Evolutionary conservation across 768 basidiomycete species (phyloP).

Genomic region (Wakefieldia striispora): DNA sequence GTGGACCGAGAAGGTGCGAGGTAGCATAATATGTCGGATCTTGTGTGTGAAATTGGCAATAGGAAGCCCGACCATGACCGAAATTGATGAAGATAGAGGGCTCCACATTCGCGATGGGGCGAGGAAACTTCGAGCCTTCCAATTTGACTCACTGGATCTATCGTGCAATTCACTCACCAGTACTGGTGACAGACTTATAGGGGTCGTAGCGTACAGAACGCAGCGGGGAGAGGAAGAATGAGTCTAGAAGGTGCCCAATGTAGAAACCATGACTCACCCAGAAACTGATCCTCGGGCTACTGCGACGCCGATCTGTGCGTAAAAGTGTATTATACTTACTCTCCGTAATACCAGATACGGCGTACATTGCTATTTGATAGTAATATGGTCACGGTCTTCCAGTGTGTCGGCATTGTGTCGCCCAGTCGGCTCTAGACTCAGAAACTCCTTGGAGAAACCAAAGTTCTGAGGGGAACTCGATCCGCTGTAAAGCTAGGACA

Average conservation of each 20-base stretch:
- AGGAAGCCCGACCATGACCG: not conserved
- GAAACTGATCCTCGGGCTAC: slow-evolving; percentile 14
- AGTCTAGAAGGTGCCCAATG: slow-evolving; percentile 1
- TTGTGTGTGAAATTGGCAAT: slow-evolving; percentile 9
- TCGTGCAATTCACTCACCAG: not conserved
- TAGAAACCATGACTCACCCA: not conserved
- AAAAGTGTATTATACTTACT: not conserved
- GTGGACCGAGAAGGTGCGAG: slow-evolving; percentile 1
- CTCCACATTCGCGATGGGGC: not conserved
- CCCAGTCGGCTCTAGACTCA: not conserved
- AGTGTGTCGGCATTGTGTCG: not conserved
- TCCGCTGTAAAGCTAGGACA: not conserved
- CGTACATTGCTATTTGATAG: slow-evolving; percentile 5
- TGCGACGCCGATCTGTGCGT: not conserved
- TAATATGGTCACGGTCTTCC: not conserved
- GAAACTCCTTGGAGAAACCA: not conserved
- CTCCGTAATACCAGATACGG: not conserved
- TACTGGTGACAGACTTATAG: not conserved
- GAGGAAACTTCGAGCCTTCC: not conserved
- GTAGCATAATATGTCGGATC: slow-evolving; percentile 1
- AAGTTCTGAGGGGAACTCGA: not conserved
- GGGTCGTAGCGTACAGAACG: not conserved
- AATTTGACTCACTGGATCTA: not conserved
- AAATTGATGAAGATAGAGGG: not conserved
- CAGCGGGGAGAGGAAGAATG: not conserved